Evolutionary conservation across 2,329 filamentous ascomycete genomes (phyloP), one percentile per base, ranked within the genome.

Genomic region (Endothia cerciana): DNA sequence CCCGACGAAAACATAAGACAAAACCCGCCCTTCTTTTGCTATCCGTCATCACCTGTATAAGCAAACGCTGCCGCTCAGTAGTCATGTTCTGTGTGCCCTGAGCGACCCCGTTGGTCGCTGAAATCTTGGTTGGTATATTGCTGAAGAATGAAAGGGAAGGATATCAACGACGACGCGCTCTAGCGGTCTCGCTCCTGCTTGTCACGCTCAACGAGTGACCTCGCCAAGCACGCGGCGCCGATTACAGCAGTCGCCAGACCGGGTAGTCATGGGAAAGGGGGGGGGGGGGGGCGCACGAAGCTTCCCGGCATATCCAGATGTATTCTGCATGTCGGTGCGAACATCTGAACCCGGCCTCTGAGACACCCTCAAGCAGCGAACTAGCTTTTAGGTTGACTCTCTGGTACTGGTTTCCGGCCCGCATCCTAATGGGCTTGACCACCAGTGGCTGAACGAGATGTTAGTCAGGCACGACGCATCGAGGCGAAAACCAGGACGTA

Each of bases 361-460:
- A 10, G 33, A 36, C 5, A 36, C 33, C 33, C 33, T 36, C 33
- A 36, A 36, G 15, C 25, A 17, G 22, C 28, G 22, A 30, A 30
- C 13, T 25, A 30, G 47, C 11, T 11, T 25, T 22, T 13, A 30
- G 8, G 22, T 51, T 2, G 7, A 17, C 6, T 28, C 13, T 49
- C 45, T 51, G 25, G 4, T 13, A 10, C 25, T 28, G 45, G 22
- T 4, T 25, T 49, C 13, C 13, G 45, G 55, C n/a, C 33, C n/a
- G 40, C 6, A 36, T 36, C 33, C 28, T 59, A 59, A 17, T 65
- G 65, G 45, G 70, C 67, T 65, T 71, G 73, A 49, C 71, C 72
- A 62, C 73, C 74, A 55, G 74, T 74, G 63, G 73, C 73, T 74
- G 60, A 57, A n/a, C 58, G 28, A 53, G 25, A 40, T 76, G 69